Conservation (phyloP, 345 rosid genomes). For the Balakata baccata region DNA sequence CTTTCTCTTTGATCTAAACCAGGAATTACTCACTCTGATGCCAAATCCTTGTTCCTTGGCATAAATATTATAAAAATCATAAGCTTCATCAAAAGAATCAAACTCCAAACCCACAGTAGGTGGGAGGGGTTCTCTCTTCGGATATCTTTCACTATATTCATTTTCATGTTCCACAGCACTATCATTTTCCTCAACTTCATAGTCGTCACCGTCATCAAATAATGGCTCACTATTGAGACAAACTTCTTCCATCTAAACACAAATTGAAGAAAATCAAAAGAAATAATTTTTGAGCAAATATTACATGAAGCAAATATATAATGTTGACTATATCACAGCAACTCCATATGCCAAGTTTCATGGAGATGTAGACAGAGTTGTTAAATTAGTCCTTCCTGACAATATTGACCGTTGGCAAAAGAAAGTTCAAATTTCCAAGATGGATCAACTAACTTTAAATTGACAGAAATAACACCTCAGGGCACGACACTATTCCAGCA, state of each 20-base stretch:
- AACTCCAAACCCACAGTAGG: constrained; percentile 52
- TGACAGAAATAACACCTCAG: neutral
- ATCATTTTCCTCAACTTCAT: constrained; percentile 33
- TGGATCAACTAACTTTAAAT: neutral
- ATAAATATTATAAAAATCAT: constrained; percentile 42
- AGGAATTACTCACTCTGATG: constrained; percentile 48
- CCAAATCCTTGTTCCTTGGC: constrained; percentile 52
- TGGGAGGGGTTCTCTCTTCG: constrained; percentile 18
- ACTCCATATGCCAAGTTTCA: neutral
- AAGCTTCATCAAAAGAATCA: constrained; percentile 48
- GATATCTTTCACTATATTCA: constrained; percentile 23
- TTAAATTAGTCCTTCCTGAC: neutral
- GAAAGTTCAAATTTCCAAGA: neutral
- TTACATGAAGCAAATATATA: neutral
- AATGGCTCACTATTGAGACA: constrained; percentile 49
- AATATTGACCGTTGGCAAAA: neutral
- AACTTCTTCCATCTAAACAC: constrained; percentile 50
- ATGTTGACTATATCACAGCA: neutral
- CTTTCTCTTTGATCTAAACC: constrained; percentile 47
- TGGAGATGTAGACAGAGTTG: neutral
- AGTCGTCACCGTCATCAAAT: constrained; percentile 38
- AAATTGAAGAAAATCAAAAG: neutral
- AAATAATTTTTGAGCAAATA: neutral
- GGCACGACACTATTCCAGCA: neutral
- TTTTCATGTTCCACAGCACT: constrained; percentile 19